These are phyloP conservation scores for Grosmannia clavigera DNA, from an alignment of 2,329 filamentous ascomycete genomes.

Conservation along the genomic window DNA sequence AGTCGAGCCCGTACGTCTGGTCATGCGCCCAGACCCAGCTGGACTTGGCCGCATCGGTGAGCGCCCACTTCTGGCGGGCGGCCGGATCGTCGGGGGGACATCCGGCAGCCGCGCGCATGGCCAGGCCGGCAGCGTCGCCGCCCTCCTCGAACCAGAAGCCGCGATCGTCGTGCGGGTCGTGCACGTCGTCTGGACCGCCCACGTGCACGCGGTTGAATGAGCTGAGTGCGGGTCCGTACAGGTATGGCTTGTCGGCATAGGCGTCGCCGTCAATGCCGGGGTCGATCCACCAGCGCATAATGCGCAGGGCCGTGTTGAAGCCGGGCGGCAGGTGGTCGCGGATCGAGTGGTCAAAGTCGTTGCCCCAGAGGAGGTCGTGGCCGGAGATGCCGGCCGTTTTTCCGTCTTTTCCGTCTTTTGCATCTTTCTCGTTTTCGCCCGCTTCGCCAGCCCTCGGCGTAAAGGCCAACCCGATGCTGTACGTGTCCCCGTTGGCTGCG, in stretches of 20 bases:
- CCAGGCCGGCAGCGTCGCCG: constrained; percentile 42
- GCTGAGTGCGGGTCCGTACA: constrained; percentile 72
- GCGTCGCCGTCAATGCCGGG: constrained; percentile 83
- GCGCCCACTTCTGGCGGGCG: constrained; percentile 47
- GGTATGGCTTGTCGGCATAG: constrained; percentile 72
- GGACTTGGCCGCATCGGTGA: constrained; percentile 33
- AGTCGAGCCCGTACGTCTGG: constrained; percentile 45
- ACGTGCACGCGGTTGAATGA: constrained; percentile 68
- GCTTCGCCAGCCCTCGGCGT: constrained; percentile 44
- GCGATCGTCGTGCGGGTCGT: constrained; percentile 23
- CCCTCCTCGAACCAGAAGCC: constrained; percentile 54
- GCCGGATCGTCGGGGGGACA: constrained; percentile 27
- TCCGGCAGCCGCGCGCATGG: constrained; percentile 30
- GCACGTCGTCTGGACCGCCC: constrained; percentile 21
- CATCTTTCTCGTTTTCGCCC: not conserved
- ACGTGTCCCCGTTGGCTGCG: constrained; percentile 57
- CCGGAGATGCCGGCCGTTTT: constrained; percentile 39
- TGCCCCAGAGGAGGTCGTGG: constrained; percentile 75
- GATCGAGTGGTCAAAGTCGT: constrained; percentile 89
- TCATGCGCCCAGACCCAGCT: constrained; percentile 43
- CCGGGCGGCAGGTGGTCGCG: constrained; percentile 75
- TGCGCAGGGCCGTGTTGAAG: constrained; percentile 70
- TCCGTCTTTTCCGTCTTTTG: constrained; percentile 11
- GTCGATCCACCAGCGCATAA: constrained; percentile 85
- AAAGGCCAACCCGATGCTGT: constrained; percentile 72